Percentiles rank a stretch among this genome's conserved stretches.
Conservation (phyloP, 192 early-diverging fungal species). For the Mortierella antarctica region DNA sequence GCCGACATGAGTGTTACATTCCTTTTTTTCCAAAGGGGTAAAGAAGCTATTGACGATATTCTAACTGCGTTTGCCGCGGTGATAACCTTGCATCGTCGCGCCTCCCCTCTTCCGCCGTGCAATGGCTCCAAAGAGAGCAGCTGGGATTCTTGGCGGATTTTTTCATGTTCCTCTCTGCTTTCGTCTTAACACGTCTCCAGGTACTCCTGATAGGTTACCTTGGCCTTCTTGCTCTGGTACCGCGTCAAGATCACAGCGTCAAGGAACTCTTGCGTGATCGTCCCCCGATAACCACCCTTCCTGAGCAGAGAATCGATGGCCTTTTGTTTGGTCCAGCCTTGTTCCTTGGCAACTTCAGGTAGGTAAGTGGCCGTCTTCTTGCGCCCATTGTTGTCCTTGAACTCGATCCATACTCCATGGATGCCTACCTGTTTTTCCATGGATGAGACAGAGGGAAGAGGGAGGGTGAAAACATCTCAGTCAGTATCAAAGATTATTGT, state of each 20-base stretch:
- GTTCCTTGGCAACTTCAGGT: constrained; percentile 89
- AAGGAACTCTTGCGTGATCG: constrained; percentile 69
- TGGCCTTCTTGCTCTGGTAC: constrained; percentile 83
- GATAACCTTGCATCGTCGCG: not conserved
- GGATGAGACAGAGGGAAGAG: not conserved
- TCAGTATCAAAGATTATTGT: not conserved
- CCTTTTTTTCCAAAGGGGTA: not conserved
- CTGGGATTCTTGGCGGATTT: too few relatives aligned
- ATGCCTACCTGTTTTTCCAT: constrained; percentile 66
- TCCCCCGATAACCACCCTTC: constrained; percentile 82
- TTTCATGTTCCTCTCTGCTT: not conserved
- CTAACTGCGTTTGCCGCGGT: not conserved
- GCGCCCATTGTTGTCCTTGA: constrained; percentile 60
- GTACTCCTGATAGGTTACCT: constrained; percentile 81
- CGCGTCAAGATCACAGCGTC: constrained; percentile 78
- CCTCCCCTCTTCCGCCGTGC: not conserved
- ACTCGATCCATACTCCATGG: constrained; percentile 97
- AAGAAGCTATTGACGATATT: not conserved
- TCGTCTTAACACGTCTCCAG: constrained; percentile 1
- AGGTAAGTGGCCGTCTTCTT: constrained; percentile 87
- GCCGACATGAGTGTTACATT: not conserved
- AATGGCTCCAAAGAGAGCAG: not conserved
- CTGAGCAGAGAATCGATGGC: constrained; percentile 87
- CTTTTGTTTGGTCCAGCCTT: constrained; percentile 89
- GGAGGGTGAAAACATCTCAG: not conserved